Evolutionary conservation across 306 rosid genomes (phyloP).

Genomic region (Vicia faba): DNA sequence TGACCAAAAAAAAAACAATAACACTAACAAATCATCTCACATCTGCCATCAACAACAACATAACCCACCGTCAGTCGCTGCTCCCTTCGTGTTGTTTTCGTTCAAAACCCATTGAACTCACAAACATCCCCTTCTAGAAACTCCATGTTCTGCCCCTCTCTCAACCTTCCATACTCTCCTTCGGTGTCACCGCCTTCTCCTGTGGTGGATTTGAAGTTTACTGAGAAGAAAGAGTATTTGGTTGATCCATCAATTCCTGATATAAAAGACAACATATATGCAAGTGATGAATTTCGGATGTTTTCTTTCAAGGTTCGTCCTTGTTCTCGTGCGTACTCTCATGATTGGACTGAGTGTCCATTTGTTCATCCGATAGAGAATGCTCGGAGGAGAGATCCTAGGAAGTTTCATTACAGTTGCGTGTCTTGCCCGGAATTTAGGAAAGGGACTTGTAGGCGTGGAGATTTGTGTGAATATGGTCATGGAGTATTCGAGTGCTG

Average conservation of each 20-base stretch:
- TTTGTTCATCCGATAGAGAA: conserved; percentile 94
- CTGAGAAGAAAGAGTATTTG: conserved; percentile 76
- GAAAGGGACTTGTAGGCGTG: conserved; percentile 80
- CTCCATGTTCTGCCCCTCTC: no score
- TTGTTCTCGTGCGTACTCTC: conserved; percentile 89
- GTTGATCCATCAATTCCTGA: conserved; percentile 87
- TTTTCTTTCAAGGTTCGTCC: conserved; percentile 87
- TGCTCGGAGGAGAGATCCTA: conserved; percentile 88
- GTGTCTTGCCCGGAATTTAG: conserved; percentile 87
- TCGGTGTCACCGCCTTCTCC: conserved; percentile 58
- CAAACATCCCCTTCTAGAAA: no score
- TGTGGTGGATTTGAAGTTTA: conserved; percentile 37
- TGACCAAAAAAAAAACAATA: no score
- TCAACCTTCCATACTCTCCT: conserved; percentile 58
- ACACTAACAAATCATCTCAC: no score
- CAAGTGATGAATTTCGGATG: conserved; percentile 87
- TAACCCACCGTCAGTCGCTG: no score
- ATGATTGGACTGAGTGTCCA: conserved; percentile 96
- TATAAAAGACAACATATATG: conserved; percentile 79
- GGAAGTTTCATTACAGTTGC: conserved; percentile 85
- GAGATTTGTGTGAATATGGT: conserved; percentile 91
- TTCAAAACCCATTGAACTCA: no score
- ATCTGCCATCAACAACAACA: no score
- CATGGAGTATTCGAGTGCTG: conserved; percentile 92
- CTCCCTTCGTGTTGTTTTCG: no score